Evolutionary conservation across 306 rosid genomes (phyloP).

Genomic region (Ormosia semicastrata): DNA sequence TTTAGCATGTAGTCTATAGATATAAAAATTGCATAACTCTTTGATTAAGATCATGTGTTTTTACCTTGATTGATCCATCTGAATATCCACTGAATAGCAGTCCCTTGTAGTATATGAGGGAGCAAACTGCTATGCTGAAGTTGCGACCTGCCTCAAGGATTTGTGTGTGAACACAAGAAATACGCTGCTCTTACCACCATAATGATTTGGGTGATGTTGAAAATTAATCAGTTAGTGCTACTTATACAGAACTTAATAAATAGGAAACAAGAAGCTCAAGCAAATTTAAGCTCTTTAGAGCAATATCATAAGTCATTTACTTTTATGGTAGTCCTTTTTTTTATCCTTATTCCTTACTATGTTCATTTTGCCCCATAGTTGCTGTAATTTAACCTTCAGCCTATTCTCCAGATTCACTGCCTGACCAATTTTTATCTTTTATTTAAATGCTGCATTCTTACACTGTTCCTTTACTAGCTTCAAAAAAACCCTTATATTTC

Average conservation of each 20-base stretch:
- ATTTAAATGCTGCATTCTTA: not conserved
- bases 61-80: constrained; percentile 77
- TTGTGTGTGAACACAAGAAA: constrained; percentile 85
- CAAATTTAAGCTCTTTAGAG: not conserved
- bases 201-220: constrained; percentile 31
- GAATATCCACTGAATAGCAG: constrained; percentile 72
- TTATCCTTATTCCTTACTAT: not conserved
- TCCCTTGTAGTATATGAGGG: constrained; percentile 82
- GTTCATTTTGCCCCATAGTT: not conserved
- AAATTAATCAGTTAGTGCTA: constrained; percentile 29
- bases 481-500: not conserved
- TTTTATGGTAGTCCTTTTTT: not conserved
- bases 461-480: not conserved
- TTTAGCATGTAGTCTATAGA: constrained; percentile 10
- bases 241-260: not conserved
- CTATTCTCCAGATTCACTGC: not conserved
- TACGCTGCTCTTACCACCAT: constrained; percentile 67
- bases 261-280: constrained; percentile 1
- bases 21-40: not conserved
- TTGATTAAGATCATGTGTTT: not conserved
- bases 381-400: not conserved
- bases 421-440: not conserved
- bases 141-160: constrained; percentile 64
- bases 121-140: constrained; percentile 55
- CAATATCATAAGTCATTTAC: constrained; percentile 1